These are phyloP conservation scores for Corchorus capsularis DNA, from an alignment of 345 rosid species.

Conservation along the genomic window DNA sequence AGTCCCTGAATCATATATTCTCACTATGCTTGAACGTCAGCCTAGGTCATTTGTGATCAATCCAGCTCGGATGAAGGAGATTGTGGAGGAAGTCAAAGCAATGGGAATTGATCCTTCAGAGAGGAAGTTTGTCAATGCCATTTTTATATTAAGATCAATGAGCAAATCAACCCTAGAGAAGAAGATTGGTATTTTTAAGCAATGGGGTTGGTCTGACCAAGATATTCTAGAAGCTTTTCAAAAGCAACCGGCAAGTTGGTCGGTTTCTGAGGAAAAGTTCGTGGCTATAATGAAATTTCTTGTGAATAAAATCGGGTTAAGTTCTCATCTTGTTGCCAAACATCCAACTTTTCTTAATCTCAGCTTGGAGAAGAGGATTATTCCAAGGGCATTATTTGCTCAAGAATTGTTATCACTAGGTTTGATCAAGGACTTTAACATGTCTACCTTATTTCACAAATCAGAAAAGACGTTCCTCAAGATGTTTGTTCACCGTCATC, in stretches of 20 bases:
- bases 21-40: not conserved
- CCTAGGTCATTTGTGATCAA: not conserved
- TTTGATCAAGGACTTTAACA: slow-evolving; percentile 16
- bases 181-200: slow-evolving; percentile 20
- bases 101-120: slow-evolving; percentile 29
- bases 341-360: not conserved
- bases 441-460: not conserved
- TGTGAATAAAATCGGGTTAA: slow-evolving; percentile 21
- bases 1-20: slow-evolving; percentile 16
- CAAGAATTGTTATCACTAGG: slow-evolving; percentile 24
- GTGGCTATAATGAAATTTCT: slow-evolving; percentile 9
- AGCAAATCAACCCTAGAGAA: slow-evolving; percentile 24
- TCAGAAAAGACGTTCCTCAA: slow-evolving; percentile 17
- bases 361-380: slow-evolving; percentile 33
- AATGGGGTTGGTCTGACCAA: slow-evolving; percentile 37
- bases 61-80: not conserved
- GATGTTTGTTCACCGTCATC: slow-evolving; percentile 22
- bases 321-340: not conserved
- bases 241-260: not conserved
- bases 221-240: not conserved
- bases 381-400: slow-evolving; percentile 32
- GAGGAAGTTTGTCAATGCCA: slow-evolving; percentile 20
- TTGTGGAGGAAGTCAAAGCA: slow-evolving; percentile 22
- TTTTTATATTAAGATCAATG: not conserved
- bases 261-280: not conserved